These are phyloP conservation scores for Leucosporidium scottii DNA, from an alignment of 768 basidiomycete species.

Conservation along the genomic window DNA sequence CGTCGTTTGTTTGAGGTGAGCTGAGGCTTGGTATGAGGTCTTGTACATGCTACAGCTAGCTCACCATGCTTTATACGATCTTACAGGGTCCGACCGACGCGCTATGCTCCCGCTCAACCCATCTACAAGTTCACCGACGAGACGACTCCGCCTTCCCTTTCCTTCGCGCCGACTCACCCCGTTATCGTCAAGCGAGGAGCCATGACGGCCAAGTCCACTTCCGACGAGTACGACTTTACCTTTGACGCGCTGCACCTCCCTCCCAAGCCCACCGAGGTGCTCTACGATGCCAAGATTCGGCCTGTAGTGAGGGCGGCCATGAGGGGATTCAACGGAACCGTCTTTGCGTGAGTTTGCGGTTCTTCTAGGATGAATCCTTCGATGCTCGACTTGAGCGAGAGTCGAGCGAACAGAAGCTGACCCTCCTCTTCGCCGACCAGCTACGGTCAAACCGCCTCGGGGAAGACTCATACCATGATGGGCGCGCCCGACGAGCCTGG, in stretches of 20 bases:
- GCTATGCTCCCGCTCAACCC: background rate
- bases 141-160: background rate
- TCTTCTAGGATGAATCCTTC: background rate
- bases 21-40: background rate
- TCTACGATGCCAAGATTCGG: slow-evolving; percentile 33
- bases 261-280: slow-evolving; percentile 25
- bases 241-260: slow-evolving; percentile 33
- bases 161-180: slow-evolving; percentile 18
- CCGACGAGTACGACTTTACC: slow-evolving; percentile 25
- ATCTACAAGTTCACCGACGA: slow-evolving; percentile 11
- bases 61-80: background rate
- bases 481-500: slow-evolving; percentile 66
- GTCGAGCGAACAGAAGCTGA: background rate
- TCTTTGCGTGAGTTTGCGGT: slow-evolving; percentile 63
- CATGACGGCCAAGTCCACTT: background rate
- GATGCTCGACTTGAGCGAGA: no score
- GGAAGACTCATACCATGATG: slow-evolving; percentile 67
- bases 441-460: slow-evolving; percentile 68
- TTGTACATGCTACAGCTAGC: background rate
- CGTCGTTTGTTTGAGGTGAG: slow-evolving; percentile 31
- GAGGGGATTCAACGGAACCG: slow-evolving; percentile 92
- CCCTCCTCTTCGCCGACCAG: background rate
- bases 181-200: slow-evolving; percentile 25
- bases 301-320: slow-evolving; percentile 59
- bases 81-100: slow-evolving; percentile 27